A percentile compares a stretch with the other conserved stretches of the same genome.
phyloP scores from a whole-genome alignment of 805 yeast species.

The Naumovozyma dairenensis region DNA sequence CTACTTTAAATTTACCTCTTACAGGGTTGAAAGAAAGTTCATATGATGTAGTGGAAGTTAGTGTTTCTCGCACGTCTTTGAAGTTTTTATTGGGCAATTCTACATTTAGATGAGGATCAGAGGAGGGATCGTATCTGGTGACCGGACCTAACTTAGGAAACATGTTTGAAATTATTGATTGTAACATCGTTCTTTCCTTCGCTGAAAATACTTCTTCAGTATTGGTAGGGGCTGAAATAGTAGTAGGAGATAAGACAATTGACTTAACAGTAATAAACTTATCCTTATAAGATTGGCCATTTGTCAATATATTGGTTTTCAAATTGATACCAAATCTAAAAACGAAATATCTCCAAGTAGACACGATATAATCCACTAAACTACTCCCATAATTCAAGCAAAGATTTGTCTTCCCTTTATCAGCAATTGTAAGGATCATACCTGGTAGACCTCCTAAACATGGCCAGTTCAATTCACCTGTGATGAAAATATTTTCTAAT shows the following conservation, averaged over 20 bases:
- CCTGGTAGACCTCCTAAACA: conserved; percentile 93
- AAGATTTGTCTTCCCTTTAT: conserved; percentile 54
- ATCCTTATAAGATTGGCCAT: conserved; percentile 23
- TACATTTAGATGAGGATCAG: conserved; percentile 30
- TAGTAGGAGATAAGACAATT: too few relatives aligned
- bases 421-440: conserved; percentile 67
- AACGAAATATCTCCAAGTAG: conserved; percentile 82
- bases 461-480: conserved; percentile 72
- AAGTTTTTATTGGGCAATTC: conserved; percentile 29
- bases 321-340: conserved; percentile 64
- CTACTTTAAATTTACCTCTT: conserved; percentile 67
- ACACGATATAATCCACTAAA: conserved; percentile 45
- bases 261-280: conserved; percentile 33
- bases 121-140: conserved; percentile 29
- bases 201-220: conserved; percentile 1
- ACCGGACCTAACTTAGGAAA: conserved; percentile 43
- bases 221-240: conserved; percentile 3
- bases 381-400: conserved; percentile 45
- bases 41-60: conserved; percentile 44
- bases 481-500: conserved; percentile 56
- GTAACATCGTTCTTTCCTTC: conserved; percentile 9
- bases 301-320: conserved; percentile 20
- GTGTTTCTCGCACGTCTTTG: conserved; percentile 14
- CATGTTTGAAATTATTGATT: conserved; percentile 39
- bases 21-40: conserved; percentile 55